A percentile compares a stretch with the other conserved stretches of the same genome.
Evolutionary conservation across 257 asterid species (phyloP).

Genomic region (Nicotiana paniculata): DNA sequence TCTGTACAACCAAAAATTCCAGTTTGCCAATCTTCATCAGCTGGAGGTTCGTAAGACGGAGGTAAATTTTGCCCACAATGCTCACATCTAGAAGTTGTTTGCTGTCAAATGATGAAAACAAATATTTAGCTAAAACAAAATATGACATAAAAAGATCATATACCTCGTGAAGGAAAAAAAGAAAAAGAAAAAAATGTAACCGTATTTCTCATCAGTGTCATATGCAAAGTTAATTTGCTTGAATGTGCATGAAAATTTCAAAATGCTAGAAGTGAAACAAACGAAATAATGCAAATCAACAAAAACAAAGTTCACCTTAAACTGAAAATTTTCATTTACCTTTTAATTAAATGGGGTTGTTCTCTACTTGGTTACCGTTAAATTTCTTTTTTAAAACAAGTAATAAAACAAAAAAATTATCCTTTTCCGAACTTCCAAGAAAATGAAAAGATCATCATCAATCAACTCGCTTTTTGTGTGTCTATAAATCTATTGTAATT

Average conservation of each 20-base stretch:
- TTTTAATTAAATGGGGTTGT: neutral
- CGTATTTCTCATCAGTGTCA: neutral
- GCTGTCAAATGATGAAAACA: constrained; percentile 16
- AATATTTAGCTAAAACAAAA: neutral
- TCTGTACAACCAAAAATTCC: constrained; percentile 68
- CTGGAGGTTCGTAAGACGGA: constrained; percentile 53
- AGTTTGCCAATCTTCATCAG: constrained; percentile 69
- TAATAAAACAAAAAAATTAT: too few relatives aligned
- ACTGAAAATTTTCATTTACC: neutral
- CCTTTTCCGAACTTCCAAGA: too few relatives aligned
- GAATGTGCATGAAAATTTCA: neutral
- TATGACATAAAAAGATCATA: neutral
- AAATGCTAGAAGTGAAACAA: neutral
- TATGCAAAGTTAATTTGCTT: neutral
- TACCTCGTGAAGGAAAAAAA: neutral
- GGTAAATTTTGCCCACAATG: constrained; percentile 72
- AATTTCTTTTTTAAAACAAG: too few relatives aligned
- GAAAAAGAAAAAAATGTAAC: neutral
- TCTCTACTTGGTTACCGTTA: neutral
- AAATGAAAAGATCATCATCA: too few relatives aligned
- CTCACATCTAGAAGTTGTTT: constrained; percentile 49
- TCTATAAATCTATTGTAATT: too few relatives aligned
- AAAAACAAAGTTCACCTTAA: neutral
- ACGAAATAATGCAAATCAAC: neutral
- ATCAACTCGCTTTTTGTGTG: too few relatives aligned